phyloP scores from a whole-genome alignment of 441 rosid species.

The Euphorbia corollata region DNA sequence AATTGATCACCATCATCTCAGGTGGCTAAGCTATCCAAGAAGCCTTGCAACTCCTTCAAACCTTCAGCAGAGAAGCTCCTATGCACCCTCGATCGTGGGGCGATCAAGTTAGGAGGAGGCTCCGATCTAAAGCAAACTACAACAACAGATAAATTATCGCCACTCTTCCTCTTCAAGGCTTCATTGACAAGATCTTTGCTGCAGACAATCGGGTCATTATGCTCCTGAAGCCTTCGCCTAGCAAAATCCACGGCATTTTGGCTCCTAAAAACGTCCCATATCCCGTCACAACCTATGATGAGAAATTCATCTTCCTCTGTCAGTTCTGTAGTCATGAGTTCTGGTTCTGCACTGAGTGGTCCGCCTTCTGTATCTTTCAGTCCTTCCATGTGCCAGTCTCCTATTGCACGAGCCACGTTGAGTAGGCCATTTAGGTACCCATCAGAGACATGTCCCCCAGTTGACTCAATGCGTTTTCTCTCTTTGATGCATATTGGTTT shows the following conservation, averaged over 20 bases:
- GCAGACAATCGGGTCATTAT: slow-evolving; percentile 66
- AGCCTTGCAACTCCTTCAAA: slow-evolving; percentile 60
- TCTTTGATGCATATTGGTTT: slow-evolving; percentile 57
- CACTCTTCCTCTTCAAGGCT: slow-evolving; percentile 82
- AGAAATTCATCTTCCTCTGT: slow-evolving; percentile 76
- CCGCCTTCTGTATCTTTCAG: slow-evolving; percentile 57
- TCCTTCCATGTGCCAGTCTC: slow-evolving; percentile 84
- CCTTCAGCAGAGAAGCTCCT: slow-evolving; percentile 73
- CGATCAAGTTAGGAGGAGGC: slow-evolving; percentile 58
- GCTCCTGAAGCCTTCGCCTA: slow-evolving; percentile 71
- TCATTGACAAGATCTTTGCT: slow-evolving; percentile 68
- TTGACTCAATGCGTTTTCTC: slow-evolving; percentile 57
- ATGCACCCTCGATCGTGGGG: slow-evolving; percentile 60
- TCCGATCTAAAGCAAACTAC: slow-evolving; percentile 67
- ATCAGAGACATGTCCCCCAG: slow-evolving; percentile 57
- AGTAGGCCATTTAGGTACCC: slow-evolving; percentile 77
- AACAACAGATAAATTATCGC: slow-evolving; percentile 64
- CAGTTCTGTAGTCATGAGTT: slow-evolving; percentile 47
- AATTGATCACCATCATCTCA: slow-evolving; percentile 30
- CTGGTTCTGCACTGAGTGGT: slow-evolving; percentile 82
- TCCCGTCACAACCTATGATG: slow-evolving; percentile 73
- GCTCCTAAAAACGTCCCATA: slow-evolving; percentile 85
- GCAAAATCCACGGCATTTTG: slow-evolving; percentile 89
- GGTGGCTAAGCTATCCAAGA: slow-evolving; percentile 44
- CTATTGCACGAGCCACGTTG: slow-evolving; percentile 73